Percentiles rank a stretch among this genome's conserved stretches.
Conservation (phyloP, 1,284 basidiomycete species). For the Sporisorium sorghi region DNA sequence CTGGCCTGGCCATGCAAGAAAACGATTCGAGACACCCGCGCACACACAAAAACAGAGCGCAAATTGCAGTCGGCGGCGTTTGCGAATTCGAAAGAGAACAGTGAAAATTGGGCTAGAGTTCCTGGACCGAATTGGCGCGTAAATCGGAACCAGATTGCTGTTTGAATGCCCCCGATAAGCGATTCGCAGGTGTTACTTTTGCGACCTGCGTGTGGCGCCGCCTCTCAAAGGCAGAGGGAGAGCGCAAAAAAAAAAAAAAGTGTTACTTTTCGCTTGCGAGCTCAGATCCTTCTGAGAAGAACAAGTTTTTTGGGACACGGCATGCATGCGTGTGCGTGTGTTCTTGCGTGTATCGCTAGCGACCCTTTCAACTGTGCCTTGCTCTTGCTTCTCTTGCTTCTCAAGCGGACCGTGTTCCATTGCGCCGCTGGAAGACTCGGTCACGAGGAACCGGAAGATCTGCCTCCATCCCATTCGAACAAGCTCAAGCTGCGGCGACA, state of each 20-base stretch:
- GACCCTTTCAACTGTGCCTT: neutral
- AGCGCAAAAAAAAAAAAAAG: neutral
- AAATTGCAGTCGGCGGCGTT: slow-evolving; percentile 4
- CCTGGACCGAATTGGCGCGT: slow-evolving; percentile 16
- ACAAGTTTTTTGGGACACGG: slow-evolving; percentile 1
- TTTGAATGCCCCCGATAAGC: slow-evolving; percentile 8
- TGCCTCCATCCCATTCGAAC: neutral
- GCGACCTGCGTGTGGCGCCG: neutral
- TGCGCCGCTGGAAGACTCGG: neutral
- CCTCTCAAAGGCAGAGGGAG: too few species aligned
- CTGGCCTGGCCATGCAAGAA: too few species aligned
- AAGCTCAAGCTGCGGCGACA: neutral
- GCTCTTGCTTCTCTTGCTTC: neutral
- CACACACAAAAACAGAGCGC: neutral
- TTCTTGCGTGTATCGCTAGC: slow-evolving; percentile 3
- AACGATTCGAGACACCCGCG: slow-evolving; percentile 12
- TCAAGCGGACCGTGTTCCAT: neutral
- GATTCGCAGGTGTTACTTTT: neutral
- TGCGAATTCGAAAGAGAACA: neutral
- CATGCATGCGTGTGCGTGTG: slow-evolving; percentile 11
- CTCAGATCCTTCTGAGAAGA: slow-evolving; percentile 34
- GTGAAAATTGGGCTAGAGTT: slow-evolving; percentile 13
- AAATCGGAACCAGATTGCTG: neutral
- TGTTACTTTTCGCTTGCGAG: slow-evolving; percentile 20
- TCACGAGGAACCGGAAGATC: neutral